Evolutionary conservation across 441 rosid species (phyloP).

Genomic region (Syzygium syzygioides): DNA sequence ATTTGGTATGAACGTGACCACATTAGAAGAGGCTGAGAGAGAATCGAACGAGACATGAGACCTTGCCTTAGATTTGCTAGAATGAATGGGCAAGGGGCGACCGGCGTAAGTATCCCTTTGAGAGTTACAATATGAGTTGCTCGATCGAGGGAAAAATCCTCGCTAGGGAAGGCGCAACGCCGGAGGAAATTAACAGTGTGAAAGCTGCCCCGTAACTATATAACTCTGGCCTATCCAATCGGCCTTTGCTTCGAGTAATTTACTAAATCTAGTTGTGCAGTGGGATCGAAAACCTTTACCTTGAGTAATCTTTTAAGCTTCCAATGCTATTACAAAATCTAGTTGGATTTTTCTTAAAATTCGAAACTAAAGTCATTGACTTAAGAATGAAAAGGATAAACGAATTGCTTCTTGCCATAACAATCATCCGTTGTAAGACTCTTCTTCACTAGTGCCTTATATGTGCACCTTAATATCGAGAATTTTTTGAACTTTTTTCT

Average conservation of each 20-base stretch:
- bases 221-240: not conserved
- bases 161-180: not conserved
- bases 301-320: not conserved
- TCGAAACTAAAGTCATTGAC: not conserved
- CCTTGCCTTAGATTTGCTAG: not conserved
- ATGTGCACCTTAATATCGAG: not conserved
- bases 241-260: not conserved
- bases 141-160: not conserved
- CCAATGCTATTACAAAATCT: not conserved
- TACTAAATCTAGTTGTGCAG: not conserved
- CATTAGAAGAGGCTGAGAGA: not conserved
- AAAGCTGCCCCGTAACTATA: not conserved
- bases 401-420: not conserved
- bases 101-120: not conserved
- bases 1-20: not conserved
- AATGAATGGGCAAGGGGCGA: not conserved
- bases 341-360: not conserved
- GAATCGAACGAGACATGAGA: not conserved
- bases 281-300: not conserved
- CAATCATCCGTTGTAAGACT: not conserved
- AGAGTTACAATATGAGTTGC: not conserved
- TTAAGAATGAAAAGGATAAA: not conserved
- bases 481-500: not conserved
- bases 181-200: not conserved
- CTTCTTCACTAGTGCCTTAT: not conserved